Percentiles rank a stretch among this genome's conserved stretches.
These are phyloP conservation scores for Candida coquimbonensis DNA, from an alignment of 805 yeast species.

Conservation along the genomic window DNA sequence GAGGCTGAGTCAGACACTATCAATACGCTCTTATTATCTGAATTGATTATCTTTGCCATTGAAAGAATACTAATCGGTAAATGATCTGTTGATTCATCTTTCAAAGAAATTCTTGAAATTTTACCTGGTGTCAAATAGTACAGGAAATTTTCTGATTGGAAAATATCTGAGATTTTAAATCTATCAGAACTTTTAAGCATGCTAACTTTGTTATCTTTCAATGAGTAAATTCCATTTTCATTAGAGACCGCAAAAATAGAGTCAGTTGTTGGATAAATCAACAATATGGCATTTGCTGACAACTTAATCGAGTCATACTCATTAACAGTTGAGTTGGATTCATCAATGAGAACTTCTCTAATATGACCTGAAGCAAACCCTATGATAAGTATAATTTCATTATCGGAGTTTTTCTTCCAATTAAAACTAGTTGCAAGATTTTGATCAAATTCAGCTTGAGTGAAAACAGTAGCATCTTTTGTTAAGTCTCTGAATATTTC, in stretches of 20 bases:
- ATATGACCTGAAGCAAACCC: slow-evolving; percentile 19
- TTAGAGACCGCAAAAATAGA: no score
- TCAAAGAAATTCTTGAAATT: slow-evolving; percentile 5
- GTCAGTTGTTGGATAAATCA: no score
- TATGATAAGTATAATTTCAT: slow-evolving; percentile 5
- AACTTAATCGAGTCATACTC: no score
- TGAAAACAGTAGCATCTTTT: neutral
- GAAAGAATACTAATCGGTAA: slow-evolving; percentile 6
- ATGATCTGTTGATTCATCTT: neutral
- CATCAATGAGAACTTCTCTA: neutral
- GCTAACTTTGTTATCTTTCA: neutral
- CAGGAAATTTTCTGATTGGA: neutral
- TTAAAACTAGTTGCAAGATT: slow-evolving; percentile 12
- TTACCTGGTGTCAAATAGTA: slow-evolving; percentile 9
- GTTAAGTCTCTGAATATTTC: slow-evolving; percentile 11
- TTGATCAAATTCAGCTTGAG: slow-evolving; percentile 13
- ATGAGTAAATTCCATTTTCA: no score
- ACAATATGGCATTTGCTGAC: no score
- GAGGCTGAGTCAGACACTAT: slow-evolving; percentile 10
- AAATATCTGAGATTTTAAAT: slow-evolving; percentile 16
- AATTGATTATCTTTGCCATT: slow-evolving; percentile 11
- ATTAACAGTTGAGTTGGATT: no score
- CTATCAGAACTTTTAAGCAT: slow-evolving; percentile 9
- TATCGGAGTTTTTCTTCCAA: slow-evolving; percentile 11
- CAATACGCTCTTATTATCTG: neutral